Base-by-base conservation (phyloP, 306 rosid species). In the Vicia sativa region DNA sequence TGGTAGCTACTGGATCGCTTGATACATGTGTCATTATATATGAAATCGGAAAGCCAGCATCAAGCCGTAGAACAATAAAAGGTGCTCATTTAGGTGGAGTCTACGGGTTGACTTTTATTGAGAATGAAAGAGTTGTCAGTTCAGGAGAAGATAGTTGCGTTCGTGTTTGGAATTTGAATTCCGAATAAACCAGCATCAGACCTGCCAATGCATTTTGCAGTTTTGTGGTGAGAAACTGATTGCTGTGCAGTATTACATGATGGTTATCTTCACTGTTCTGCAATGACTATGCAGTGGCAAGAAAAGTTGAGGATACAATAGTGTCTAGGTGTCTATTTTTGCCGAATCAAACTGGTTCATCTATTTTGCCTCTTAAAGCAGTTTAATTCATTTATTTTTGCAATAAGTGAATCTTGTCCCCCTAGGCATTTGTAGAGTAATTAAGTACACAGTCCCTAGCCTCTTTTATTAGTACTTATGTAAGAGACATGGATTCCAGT, bases 51-150 rank as follows among this genome's bases (percentile, higher is more conserved):
- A 95, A 90, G 77, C 96, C 99, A 48, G 95, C 96, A 18, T 65
- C 99, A 35, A 84, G 82, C 83, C 97, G 97, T 73, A 77, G 81
- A 57, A 95, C 99, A 60, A 62, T 88, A 44, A 90, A 90, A 78
- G 85, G 83, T 53, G 97, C 99, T 72, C 96, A 95, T 78, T 57
- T 90, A 75, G 99, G 99, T 60, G 99, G 99, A 16, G 99, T 95
- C 1, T 95, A 90, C 14, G 99, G 97, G 2, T 69, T 93, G 73
- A 77, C 83, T 76, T 93, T 90, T 73, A 81, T 85, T 10, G 95
- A 87, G 63, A 72, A 72, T 39, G 74, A 74, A 35, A 81, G 79
- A 28, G 84, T 90, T 67, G 89, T 79, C 55, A 90, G 99, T 84
- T 95, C 99, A 9, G 99, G 99, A 9, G 99, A 95, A 80, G 99